Base-by-base conservation (phyloP, 1,139 yeast species). In the Komagataea norvegica region DNA sequence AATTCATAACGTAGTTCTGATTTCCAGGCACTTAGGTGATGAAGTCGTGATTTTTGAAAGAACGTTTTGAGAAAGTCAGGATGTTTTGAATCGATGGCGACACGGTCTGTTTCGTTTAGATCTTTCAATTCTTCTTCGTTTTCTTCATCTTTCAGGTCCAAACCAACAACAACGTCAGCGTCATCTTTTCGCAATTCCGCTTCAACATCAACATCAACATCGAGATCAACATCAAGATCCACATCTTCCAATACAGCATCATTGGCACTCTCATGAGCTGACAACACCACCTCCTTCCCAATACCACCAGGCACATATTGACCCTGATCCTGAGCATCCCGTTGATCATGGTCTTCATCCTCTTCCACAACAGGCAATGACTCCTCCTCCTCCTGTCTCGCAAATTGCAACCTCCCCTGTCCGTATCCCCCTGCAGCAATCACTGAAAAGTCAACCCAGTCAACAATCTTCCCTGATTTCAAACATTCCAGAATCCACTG, bases 1-100 rank as follows among this genome's bases (percentile, higher is more conserved):
- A 83, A 85, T 29, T 72, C 71, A 2, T 77, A 67, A 36, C 87
- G 67, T 18, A 91, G 64, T 34, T 81, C 86, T 0, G 88, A 74
- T 56, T 88, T 89, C 95, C 96, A 87, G 4, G 78, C 70, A 47
- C 95, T 83, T 34, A 91, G 64, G 57, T 87, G 96, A 54, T 91
- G 98, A 21, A 91, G 64, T 41, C 98, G 66, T 2, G 96, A 88
- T 41, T 83, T 77, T 6, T 80, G 73, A 59, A 88, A 89, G 56
- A 83, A 91, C 29, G 70, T 70, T 10, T 69, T 56, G 23, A 91
- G 62, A 52, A 88, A 91, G 33, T 77, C 75, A 0, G 96, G 95
- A 52, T 85, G 80, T 40, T 70, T 77, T n/a, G 93, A 85, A 55
- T 79, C 81, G 44, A 59, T 45, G 4, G 45, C 37, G 25, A 46